These are phyloP conservation scores for Phoma sp. DNA, from an alignment of 2,329 filamentous ascomycete genomes.

Conservation along the genomic window DNA sequence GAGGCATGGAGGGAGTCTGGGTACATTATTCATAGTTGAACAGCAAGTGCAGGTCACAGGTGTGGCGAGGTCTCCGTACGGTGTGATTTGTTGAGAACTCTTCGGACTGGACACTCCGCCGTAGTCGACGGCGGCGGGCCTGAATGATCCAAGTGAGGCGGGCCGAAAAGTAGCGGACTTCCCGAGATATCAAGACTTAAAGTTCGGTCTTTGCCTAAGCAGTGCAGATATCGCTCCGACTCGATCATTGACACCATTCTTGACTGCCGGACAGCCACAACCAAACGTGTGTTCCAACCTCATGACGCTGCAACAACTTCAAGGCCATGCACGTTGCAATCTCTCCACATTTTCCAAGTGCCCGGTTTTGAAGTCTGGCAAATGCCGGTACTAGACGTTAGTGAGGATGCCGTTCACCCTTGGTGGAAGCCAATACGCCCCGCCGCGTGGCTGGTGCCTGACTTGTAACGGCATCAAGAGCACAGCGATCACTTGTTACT, in stretches of 20 bases:
- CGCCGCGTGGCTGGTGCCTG: slow-evolving; percentile 7
- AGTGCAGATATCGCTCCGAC: neutral
- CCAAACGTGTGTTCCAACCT: neutral
- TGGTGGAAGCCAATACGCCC: neutral
- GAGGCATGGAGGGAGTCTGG: neutral
- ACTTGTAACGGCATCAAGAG: neutral
- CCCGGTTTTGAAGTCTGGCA: neutral
- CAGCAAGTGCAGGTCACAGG: slow-evolving; percentile 6
- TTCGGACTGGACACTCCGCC: neutral
- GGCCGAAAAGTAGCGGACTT: slow-evolving; percentile 8
- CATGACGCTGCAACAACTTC: neutral
- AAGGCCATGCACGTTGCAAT: neutral
- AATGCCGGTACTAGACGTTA: neutral
- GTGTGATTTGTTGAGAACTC: slow-evolving; percentile 18
- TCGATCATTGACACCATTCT: neutral
- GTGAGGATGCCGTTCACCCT: slow-evolving; percentile 4
- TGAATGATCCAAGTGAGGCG: slow-evolving; percentile 3
- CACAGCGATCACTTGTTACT: neutral
- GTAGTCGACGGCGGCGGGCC: neutral
- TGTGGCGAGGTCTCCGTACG: slow-evolving; percentile 26
- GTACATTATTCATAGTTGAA: neutral
- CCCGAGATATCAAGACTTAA: neutral
- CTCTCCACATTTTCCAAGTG: neutral
- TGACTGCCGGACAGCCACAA: neutral
- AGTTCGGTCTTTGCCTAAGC: neutral